These are phyloP conservation scores for Mycosphaerella sp. DNA, from an alignment of 2,329 filamentous ascomycete genomes.

Conservation along the genomic window DNA sequence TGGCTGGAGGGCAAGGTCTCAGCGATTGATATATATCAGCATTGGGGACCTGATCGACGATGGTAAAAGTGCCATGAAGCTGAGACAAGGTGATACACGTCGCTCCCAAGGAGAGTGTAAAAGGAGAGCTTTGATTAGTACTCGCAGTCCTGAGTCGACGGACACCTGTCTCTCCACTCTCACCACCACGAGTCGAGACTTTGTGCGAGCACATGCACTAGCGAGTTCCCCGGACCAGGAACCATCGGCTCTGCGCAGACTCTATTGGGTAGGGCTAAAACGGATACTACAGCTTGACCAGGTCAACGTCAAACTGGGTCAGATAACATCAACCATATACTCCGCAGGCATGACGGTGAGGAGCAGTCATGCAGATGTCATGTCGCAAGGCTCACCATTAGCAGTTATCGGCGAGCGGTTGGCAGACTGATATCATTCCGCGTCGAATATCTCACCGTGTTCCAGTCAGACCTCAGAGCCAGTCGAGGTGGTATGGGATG, in stretches of 20 bases:
- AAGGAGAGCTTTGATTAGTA: neutral
- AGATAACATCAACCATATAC: neutral
- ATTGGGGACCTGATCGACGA: conserved; percentile 9
- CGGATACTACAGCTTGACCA: neutral
- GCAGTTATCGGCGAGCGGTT: neutral
- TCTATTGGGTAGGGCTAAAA: neutral
- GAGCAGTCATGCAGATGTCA: neutral
- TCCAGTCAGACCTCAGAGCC: no score
- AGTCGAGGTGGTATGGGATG: neutral
- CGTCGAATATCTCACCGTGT: neutral
- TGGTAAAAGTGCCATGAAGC: conserved; percentile 5
- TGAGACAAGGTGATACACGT: neutral
- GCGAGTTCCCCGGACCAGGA: conserved; percentile 9
- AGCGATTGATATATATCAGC: conserved; percentile 8
- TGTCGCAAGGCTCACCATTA: neutral
- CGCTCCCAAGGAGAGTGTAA: conserved; percentile 4
- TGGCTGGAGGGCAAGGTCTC: conserved; percentile 1
- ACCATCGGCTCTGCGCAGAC: neutral
- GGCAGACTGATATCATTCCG: neutral
- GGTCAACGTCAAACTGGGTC: neutral
- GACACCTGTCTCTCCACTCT: neutral
- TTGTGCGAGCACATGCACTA: conserved; percentile 2
- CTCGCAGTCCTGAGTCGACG: no score
- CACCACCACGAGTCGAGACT: conserved; percentile 3
- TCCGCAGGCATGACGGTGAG: neutral